phyloP scores from a whole-genome alignment of 768 basidiomycete genomes.

The Galerina sulciceps region DNA sequence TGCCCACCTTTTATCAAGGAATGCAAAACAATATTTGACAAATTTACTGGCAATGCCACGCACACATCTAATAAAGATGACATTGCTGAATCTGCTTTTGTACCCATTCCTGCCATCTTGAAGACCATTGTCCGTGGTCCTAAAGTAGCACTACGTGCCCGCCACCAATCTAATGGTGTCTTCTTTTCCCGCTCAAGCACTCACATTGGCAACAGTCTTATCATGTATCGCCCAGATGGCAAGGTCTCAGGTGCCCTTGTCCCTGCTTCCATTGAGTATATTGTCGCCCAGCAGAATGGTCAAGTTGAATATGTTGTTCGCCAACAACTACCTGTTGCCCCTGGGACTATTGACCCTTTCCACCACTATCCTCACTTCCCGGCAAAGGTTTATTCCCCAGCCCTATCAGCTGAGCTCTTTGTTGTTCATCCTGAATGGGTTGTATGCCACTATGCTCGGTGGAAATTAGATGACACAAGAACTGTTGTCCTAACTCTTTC shows the following conservation, averaged over 20 bases:
- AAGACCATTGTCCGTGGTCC: neutral
- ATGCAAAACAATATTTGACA: too few species aligned
- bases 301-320: conserved; percentile 12
- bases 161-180: conserved; percentile 9
- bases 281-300: conserved; percentile 4
- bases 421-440: conserved; percentile 21
- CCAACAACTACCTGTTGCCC: conserved; percentile 8
- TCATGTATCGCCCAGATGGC: conserved; percentile 21
- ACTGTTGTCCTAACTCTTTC: conserved; percentile 17
- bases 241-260: conserved; percentile 4
- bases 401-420: conserved; percentile 13
- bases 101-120: neutral
- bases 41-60: too few species aligned
- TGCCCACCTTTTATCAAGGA: too few species aligned
- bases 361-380: conserved; percentile 22
- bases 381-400: conserved; percentile 20
- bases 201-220: conserved; percentile 28
- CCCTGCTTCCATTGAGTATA: conserved; percentile 25
- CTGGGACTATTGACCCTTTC: conserved; percentile 19
- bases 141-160: conserved; percentile 15
- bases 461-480: conserved; percentile 5
- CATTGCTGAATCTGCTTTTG: neutral
- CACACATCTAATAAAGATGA: too few species aligned
- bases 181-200: conserved; percentile 18
- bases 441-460: conserved; percentile 25